These are phyloP conservation scores for Aspergillus melleus DNA, from an alignment of 2,329 filamentous ascomycete species.

Conservation along the genomic window DNA sequence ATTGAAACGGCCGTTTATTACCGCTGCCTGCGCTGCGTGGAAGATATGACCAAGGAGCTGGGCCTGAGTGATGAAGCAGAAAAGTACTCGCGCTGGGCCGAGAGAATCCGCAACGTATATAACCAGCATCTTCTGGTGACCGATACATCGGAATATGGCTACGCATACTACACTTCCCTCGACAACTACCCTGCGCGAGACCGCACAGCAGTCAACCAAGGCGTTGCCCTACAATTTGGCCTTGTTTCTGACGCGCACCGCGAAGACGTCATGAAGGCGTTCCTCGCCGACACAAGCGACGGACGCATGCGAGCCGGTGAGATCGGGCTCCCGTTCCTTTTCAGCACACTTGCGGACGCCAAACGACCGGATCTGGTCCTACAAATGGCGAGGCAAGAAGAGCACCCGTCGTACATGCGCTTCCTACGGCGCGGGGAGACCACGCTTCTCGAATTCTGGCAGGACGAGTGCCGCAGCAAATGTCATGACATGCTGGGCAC, in stretches of 20 bases:
- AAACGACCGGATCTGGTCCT: constrained; percentile 22
- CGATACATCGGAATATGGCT: constrained; percentile 14
- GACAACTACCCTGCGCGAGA: constrained; percentile 19
- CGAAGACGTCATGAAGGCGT: constrained; percentile 20
- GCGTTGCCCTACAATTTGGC: constrained; percentile 23
- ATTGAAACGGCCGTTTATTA: constrained; percentile 28
- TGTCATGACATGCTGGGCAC: constrained; percentile 53
- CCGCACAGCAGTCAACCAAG: constrained; percentile 22
- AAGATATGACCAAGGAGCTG: constrained; percentile 24
- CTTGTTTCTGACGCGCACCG: constrained; percentile 17
- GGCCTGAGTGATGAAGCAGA: constrained; percentile 15
- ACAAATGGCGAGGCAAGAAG: constrained; percentile 47
- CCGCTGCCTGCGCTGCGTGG: constrained; percentile 24
- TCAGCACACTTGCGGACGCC: constrained; percentile 20
- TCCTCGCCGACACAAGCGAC: constrained; percentile 17
- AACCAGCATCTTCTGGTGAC: constrained; percentile 24
- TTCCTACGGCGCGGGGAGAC: constrained; percentile 54
- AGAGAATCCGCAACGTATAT: constrained; percentile 19
- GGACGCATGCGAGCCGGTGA: constrained; percentile 23
- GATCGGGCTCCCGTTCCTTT: constrained; percentile 23
- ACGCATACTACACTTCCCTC: constrained; percentile 24
- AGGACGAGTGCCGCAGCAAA: constrained; percentile 75
- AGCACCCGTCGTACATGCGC: constrained; percentile 52
- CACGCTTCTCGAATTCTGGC: constrained; percentile 80
- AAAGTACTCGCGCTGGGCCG: constrained; percentile 19